Conservation (phyloP, 345 rosid species). For the Pseudoturritis turrita region DNA sequence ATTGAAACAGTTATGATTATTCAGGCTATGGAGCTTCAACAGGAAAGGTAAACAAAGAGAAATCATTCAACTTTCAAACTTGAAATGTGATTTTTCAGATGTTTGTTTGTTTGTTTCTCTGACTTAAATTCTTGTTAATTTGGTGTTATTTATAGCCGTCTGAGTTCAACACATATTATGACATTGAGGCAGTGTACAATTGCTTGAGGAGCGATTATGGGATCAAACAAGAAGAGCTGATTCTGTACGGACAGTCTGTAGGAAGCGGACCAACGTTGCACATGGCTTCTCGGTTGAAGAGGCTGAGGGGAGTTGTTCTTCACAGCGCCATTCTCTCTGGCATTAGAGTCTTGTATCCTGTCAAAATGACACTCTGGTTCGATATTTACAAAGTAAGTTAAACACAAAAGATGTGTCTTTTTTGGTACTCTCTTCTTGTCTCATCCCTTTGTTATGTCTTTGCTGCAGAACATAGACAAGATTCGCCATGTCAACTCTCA, state of each 20-base stretch:
- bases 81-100: background rate
- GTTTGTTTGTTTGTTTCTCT: background rate
- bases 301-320: constrained; percentile 82
- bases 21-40: constrained; percentile 99
- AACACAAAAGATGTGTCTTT: background rate
- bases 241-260: constrained; percentile 91
- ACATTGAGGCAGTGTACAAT: constrained; percentile 83
- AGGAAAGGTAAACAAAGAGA: constrained; percentile 64
- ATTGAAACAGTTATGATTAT: constrained; percentile 78
- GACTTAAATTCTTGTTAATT: background rate
- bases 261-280: constrained; percentile 97
- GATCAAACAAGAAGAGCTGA: constrained; percentile 74
- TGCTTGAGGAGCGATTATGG: constrained; percentile 74
- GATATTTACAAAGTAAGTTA: constrained; percentile 76
- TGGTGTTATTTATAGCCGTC: constrained; percentile 51
- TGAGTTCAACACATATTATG: constrained; percentile 87
- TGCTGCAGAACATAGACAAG: constrained; percentile 91
- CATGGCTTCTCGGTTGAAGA: constrained; percentile 64
- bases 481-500: constrained; percentile 82
- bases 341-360: constrained; percentile 85
- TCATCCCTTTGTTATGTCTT: constrained; percentile 18
- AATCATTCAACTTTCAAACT: background rate
- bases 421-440: background rate
- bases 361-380: constrained; percentile 93
- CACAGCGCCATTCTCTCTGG: constrained; percentile 98